Percentiles rank a stretch among this genome's conserved stretches.
Evolutionary conservation across 768 basidiomycete species (phyloP).

Genomic region (Collybia nuda): DNA sequence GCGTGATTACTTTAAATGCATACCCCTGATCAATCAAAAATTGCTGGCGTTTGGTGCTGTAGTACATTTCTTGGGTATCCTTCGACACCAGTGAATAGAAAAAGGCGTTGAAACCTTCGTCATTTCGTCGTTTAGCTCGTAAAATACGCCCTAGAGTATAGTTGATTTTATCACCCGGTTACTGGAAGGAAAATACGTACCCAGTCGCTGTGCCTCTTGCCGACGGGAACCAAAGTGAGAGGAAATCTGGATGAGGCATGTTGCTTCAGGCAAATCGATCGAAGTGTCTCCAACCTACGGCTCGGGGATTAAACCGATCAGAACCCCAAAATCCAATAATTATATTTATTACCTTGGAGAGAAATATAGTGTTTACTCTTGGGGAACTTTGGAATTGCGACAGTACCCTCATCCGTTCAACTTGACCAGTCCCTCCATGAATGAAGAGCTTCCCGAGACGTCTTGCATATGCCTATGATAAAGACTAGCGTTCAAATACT

Average conservation of each 20-base stretch:
- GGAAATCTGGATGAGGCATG: conserved; percentile 98
- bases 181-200: conserved; percentile 37
- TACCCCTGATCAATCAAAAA: conserved; percentile 99
- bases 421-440: conserved; percentile 92
- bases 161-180: conserved; percentile 5
- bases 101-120: conserved; percentile 99
- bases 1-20: conserved; percentile 99
- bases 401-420: conserved; percentile 93
- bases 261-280: conserved; percentile 98
- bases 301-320: background rate
- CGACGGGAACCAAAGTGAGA: conserved; percentile 98
- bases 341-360: conserved; percentile 74
- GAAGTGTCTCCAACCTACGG: conserved; percentile 93
- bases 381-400: conserved; percentile 96
- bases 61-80: conserved; percentile 99
- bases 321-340: conserved; percentile 6
- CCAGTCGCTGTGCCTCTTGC: conserved; percentile 96
- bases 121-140: conserved; percentile 95
- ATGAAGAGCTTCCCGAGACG: conserved; percentile 94
- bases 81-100: conserved; percentile 99
- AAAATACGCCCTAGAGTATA: conserved; percentile 77
- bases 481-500: background rate
- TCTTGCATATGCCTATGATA: conserved; percentile 81
- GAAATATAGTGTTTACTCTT: conserved; percentile 95
- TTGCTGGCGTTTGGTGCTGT: conserved; percentile 97